Percentiles rank a stretch among this genome's conserved stretches.
phyloP scores from a whole-genome alignment of 371 early-diverging fungal species.

The Choanephora cucurbitarum region DNA sequence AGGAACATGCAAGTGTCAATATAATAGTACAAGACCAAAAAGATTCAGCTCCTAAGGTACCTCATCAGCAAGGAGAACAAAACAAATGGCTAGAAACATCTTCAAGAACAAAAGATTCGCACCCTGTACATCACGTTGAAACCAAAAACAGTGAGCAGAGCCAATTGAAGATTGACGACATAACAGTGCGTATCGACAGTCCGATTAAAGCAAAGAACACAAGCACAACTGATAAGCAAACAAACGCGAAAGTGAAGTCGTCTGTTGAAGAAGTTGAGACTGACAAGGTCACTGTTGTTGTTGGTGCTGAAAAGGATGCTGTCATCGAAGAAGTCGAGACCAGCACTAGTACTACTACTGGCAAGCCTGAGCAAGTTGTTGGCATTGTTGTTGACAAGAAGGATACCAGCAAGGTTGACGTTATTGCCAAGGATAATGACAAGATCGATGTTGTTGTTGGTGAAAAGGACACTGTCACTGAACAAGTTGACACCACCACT shows the following conservation, averaged over 20 bases:
- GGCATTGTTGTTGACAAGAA: constrained; percentile 5
- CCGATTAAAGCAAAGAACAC: background rate
- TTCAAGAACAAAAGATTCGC: too few relatives aligned
- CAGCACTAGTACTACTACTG: background rate
- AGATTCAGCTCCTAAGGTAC: too few relatives aligned
- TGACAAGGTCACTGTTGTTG: constrained; percentile 1
- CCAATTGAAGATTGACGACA: too few relatives aligned
- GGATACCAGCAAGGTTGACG: background rate
- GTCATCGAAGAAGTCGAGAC: constrained; percentile 4
- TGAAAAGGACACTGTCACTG: constrained; percentile 4
- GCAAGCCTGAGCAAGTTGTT: background rate
- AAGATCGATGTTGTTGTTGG: constrained; percentile 5
- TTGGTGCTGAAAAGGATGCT: constrained; percentile 2
- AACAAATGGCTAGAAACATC: too few relatives aligned
- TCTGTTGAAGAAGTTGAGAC: constrained; percentile 3
- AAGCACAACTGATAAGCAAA: background rate
- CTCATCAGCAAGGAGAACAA: too few relatives aligned
- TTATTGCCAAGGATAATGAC: background rate
- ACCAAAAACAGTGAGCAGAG: too few relatives aligned
- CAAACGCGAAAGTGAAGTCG: background rate
- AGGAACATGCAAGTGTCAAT: background rate
- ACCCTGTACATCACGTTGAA: too few relatives aligned
- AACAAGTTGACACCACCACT: background rate
- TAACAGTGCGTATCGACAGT: too few relatives aligned
- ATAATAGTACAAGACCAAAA: too few relatives aligned